phyloP scores from a whole-genome alignment of 352 stramenopile species.

The Phytophthora multivora region DNA sequence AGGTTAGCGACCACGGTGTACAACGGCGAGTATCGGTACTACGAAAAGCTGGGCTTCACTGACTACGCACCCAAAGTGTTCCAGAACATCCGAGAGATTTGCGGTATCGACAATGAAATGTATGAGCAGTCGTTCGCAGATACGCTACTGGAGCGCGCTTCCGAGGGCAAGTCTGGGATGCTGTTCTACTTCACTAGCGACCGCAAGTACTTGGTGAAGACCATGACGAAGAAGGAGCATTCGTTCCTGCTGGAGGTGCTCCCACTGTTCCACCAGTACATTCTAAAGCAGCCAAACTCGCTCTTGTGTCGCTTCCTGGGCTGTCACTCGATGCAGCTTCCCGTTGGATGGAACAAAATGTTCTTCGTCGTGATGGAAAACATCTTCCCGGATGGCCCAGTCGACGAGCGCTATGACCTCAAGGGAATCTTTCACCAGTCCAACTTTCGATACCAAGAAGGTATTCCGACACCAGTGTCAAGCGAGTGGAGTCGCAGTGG shows the following conservation, averaged over 20 bases:
- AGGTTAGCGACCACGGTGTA: constrained; percentile 81
- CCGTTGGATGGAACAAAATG: constrained; percentile 90
- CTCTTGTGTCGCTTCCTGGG: constrained; percentile 83
- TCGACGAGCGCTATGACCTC: constrained; percentile 85
- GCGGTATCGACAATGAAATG: constrained; percentile 73
- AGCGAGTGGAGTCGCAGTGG: constrained; percentile 41
- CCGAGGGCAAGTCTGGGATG: constrained; percentile 87
- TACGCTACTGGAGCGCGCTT: constrained; percentile 81
- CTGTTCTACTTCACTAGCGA: constrained; percentile 91
- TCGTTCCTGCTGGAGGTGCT: constrained; percentile 84
- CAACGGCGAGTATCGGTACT: constrained; percentile 83
- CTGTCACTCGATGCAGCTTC: constrained; percentile 90
- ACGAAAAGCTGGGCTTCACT: constrained; percentile 88
- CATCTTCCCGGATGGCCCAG: constrained; percentile 74
- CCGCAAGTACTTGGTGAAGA: constrained; percentile 88
- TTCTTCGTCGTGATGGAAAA: constrained; percentile 92
- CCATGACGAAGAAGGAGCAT: constrained; percentile 89
- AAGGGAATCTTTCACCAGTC: constrained; percentile 85
- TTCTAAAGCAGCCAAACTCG: constrained; percentile 81
- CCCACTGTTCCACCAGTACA: constrained; percentile 85
- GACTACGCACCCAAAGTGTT: constrained; percentile 88
- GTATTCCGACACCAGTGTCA: constrained; percentile 42
- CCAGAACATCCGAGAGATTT: constrained; percentile 81
- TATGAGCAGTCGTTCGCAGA: constrained; percentile 88
- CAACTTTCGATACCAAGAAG: constrained; percentile 51